phyloP scores from a whole-genome alignment of 2,329 filamentous ascomycete genomes.

The Trichoderma gracile region DNA sequence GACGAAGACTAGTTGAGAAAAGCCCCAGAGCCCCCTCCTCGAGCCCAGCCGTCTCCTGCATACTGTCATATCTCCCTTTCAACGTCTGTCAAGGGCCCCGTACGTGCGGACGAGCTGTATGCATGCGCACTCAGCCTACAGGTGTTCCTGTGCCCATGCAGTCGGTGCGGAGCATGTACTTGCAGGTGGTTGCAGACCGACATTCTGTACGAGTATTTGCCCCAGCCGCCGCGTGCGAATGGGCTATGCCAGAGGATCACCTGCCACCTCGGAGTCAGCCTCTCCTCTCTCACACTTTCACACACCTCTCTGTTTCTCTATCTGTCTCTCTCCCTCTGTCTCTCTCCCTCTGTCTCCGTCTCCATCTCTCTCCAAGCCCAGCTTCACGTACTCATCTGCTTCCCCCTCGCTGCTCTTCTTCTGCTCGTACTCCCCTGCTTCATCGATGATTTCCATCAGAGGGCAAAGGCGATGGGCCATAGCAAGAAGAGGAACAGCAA shows the following conservation, averaged over 20 bases:
- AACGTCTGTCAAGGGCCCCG: background rate
- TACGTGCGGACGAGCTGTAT: background rate
- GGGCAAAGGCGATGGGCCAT: background rate
- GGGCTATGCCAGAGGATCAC: background rate
- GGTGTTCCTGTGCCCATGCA: background rate
- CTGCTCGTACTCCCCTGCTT: background rate
- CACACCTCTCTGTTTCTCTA: background rate
- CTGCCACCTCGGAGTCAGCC: background rate
- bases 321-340: no score
- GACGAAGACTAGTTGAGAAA: slow-evolving; percentile 5
- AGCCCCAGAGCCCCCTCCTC: slow-evolving; percentile 8
- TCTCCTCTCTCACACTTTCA: background rate
- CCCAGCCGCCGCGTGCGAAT: background rate
- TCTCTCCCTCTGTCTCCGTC: background rate
- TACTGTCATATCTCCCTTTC: background rate
- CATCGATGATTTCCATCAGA: background rate
- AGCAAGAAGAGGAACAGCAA: background rate
- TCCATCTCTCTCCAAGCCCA: background rate
- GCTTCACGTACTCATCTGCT: background rate
- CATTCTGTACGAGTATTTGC: slow-evolving; percentile 13
- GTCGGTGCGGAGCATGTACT: background rate
- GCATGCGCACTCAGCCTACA: background rate
- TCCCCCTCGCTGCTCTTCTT: background rate
- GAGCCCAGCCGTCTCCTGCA: slow-evolving; percentile 5
- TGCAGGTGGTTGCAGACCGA: slow-evolving; percentile 22